These are phyloP conservation scores for Deuterostichococcus epilithicus DNA, from an alignment of 139 green algal species.

Conservation along the genomic window DNA sequence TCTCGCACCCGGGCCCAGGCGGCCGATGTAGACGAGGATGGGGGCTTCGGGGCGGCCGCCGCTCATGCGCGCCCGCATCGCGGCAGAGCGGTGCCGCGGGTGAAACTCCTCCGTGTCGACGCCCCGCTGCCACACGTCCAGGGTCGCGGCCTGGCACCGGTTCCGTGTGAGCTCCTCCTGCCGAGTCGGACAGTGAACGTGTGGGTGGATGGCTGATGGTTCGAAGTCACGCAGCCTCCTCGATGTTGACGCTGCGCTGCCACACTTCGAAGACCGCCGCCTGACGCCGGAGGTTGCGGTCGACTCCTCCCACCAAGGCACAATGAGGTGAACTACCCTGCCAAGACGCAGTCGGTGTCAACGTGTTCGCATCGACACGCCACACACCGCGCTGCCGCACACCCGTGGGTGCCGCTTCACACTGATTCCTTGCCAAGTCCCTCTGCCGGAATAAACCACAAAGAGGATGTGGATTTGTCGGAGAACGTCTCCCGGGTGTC, in stretches of 20 bases:
- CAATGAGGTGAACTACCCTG: no score
- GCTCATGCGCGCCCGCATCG: constrained; percentile 65
- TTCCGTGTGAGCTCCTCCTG: neutral
- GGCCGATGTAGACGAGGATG: constrained; percentile 85
- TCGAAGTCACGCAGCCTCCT: no score
- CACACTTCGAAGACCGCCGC: constrained; percentile 74
- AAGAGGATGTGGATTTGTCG: no score
- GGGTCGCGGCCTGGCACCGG: neutral
- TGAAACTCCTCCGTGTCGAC: constrained; percentile 85
- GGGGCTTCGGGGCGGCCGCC: constrained; percentile 61
- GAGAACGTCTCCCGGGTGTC: no score
- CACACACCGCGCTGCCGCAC: no score
- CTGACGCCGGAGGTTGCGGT: no score
- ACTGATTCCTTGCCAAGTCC: no score
- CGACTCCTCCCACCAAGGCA: no score
- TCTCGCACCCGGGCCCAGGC: constrained; percentile 13
- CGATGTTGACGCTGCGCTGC: constrained; percentile 78
- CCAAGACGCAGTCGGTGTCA: no score
- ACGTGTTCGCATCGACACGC: no score
- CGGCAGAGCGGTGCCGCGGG: constrained; percentile 58
- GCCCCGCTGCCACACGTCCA: constrained; percentile 81
- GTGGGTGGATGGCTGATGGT: neutral
- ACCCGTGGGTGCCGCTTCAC: no score
- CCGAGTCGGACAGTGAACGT: neutral
- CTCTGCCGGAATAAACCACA: no score